Percentiles rank a stretch among this genome's conserved stretches.
phyloP scores from a whole-genome alignment of 1,284 basidiomycete genomes.

The Cryptococcus maquisensis region DNA sequence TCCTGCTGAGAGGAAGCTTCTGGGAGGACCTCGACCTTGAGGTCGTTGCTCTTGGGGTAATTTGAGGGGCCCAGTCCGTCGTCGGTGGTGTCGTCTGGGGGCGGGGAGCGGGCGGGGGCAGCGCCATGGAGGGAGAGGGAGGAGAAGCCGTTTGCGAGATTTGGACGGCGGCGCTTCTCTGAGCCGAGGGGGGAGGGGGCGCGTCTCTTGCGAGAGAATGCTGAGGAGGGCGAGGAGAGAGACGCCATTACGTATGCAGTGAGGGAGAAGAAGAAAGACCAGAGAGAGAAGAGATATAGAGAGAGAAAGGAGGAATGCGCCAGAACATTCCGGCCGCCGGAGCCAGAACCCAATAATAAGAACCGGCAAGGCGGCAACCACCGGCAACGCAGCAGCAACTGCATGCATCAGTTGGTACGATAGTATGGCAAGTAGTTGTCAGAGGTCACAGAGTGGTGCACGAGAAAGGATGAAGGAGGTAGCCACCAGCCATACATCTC shows the following conservation, averaged over 20 bases:
- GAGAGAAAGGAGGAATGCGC: background rate
- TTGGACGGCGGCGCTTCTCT: slow-evolving; percentile 35
- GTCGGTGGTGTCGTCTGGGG: slow-evolving; percentile 1
- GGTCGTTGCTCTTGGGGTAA: background rate
- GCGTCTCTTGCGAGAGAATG: slow-evolving; percentile 13
- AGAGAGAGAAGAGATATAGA: background rate
- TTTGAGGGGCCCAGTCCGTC: slow-evolving; percentile 3
- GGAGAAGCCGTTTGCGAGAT: slow-evolving; percentile 38
- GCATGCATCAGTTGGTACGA: too few relatives aligned
- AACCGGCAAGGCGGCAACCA: background rate
- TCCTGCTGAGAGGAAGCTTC: background rate
- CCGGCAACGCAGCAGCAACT: too few relatives aligned
- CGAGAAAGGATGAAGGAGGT: too few relatives aligned
- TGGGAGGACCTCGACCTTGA: slow-evolving; percentile 13
- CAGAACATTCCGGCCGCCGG: too few relatives aligned
- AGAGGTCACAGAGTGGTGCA: too few relatives aligned
- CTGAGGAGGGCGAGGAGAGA: background rate
- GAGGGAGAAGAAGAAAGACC: background rate
- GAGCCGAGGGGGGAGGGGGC: slow-evolving; percentile 15
- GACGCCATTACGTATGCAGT: background rate
- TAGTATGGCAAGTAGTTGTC: too few relatives aligned
- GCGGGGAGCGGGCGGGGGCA: background rate
- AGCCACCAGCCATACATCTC: too few relatives aligned
- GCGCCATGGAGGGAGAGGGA: slow-evolving; percentile 27
- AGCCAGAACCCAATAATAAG: background rate